Evolutionary conservation across 2,329 filamentous ascomycete species (phyloP), one percentile per base, ranked within the genome.

Genomic region (Fusarium torreyae): DNA sequence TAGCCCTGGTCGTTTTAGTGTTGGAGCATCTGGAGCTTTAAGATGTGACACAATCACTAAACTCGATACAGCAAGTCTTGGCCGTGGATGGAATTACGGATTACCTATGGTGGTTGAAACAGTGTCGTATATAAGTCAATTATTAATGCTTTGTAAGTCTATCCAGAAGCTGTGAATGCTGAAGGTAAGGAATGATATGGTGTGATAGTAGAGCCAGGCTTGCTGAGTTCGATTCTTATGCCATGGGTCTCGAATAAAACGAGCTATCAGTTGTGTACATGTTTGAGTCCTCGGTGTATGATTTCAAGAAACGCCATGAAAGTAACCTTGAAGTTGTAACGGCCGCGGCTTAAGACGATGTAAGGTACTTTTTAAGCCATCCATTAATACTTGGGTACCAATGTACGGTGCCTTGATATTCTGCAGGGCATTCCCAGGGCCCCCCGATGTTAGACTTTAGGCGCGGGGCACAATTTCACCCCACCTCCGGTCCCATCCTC

Each of bases 381-480:
- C 26, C 7, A 28, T 28, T 31, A 13, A 13, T 31, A 31, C 28
- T 13, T 31, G 28, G 34, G 34, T 36, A 36, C 34, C 34, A 7
- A 34, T 31, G 28, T 31, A 31, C 10, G 28, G 28, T 31, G 28
- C 28, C 28, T 31, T 31, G 13, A 10, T 31, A 31, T 31, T 31
- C 28, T 31, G 28, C 28, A 31, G 28, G 28, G 28, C 28, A 31
- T 31, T 31, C 28, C 9, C 28, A 31, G 28, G 28, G 28, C 28
- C 28, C 28, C 28, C 13, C 28, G 28, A 31, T 31, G 28, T 31
- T 31, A 31, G 28, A 28, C 26, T 28, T 28, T 10, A 28, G 60
- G 61, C 69, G 73, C 62, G 73, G 73, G 73, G 73, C 73, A 74
- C 63, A 69, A 66, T 63, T 63, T 53, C 33, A 65, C 71, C 69